Evolutionary conservation across 2,329 filamentous ascomycete species (phyloP).

Genomic region (Fusarium nelsonii): DNA sequence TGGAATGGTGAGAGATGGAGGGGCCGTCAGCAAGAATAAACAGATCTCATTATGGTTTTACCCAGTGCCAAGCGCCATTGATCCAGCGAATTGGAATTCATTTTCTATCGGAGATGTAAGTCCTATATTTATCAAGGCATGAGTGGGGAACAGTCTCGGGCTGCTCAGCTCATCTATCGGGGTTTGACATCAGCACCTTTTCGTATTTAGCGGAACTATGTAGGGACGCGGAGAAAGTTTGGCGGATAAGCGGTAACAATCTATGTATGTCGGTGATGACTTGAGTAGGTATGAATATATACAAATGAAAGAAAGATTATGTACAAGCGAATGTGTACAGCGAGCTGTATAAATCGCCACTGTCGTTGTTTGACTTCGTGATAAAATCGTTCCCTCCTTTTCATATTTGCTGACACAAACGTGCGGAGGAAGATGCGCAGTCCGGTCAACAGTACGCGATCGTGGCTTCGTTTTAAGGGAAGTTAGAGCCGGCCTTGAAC

Average conservation of each 20-base stretch:
- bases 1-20: conserved; percentile 16
- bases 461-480: conserved; percentile 19
- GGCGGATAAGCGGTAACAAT: neutral
- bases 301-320: neutral
- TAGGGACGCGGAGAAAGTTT: neutral
- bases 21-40: neutral
- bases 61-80: conserved; percentile 1
- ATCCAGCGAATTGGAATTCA: neutral
- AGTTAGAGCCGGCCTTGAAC: conserved; percentile 51
- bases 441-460: neutral
- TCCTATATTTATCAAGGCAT: no score
- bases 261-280: neutral
- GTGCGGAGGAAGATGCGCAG: neutral
- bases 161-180: conserved; percentile 3
- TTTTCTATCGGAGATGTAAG: neutral
- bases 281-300: neutral
- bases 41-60: neutral
- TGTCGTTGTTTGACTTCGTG: neutral
- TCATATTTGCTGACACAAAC: no score
- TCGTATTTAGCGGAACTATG: neutral
- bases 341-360: neutral
- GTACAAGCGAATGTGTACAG: neutral
- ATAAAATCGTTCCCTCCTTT: neutral
- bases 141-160: neutral
- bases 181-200: neutral